phyloP scores from a whole-genome alignment of 345 rosid species.

The Syzygium grande region DNA sequence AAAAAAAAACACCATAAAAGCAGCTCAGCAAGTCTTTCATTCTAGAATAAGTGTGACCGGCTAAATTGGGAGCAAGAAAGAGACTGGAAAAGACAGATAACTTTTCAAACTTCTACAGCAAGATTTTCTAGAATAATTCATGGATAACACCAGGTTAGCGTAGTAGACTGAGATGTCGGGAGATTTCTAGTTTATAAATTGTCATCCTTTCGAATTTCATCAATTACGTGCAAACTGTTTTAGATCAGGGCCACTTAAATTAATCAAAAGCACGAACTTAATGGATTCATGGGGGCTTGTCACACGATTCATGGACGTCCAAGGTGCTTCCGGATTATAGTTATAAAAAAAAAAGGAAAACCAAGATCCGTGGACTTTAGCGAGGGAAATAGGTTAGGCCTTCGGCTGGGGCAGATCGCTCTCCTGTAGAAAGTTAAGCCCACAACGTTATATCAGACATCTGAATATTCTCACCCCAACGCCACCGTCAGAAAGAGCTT shows the following conservation, averaged over 20 bases:
- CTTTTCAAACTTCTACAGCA: background rate
- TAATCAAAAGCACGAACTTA: background rate
- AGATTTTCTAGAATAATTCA: background rate
- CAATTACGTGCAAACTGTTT: background rate
- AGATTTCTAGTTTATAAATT: background rate
- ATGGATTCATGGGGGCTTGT: background rate
- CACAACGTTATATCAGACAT: background rate
- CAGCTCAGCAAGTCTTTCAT: background rate
- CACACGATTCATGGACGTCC: background rate
- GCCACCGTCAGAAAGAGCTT: background rate
- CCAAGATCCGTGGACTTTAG: background rate
- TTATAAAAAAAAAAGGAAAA: background rate
- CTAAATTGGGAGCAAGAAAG: background rate
- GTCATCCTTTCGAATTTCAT: rapidly evolving
- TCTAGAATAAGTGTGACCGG: background rate
- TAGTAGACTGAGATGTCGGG: background rate
- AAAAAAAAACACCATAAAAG: background rate
- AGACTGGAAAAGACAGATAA: background rate
- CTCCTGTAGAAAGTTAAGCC: background rate
- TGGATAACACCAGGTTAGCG: background rate
- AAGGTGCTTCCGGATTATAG: background rate
- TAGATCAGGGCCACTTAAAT: background rate
- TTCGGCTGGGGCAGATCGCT: background rate
- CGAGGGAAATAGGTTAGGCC: background rate
- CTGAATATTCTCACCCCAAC: background rate